A percentile compares a stretch with the other conserved stretches of the same genome.
phyloP scores from a whole-genome alignment of 371 early-diverging fungal species.

The Circinella minor region DNA sequence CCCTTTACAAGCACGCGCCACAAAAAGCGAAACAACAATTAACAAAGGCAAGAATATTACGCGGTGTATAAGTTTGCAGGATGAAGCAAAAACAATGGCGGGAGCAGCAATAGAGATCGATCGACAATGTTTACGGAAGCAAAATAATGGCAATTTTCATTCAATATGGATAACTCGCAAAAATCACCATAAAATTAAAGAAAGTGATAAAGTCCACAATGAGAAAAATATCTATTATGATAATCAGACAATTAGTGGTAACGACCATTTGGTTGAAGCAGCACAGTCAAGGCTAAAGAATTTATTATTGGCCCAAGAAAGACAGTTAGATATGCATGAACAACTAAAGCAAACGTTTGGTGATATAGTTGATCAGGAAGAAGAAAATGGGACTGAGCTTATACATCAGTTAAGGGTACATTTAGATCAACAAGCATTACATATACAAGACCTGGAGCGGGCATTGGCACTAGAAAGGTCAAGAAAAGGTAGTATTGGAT shows the following conservation, averaged over 20 bases:
- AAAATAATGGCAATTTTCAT: not conserved
- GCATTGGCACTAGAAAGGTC: not conserved
- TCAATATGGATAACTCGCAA: constrained; percentile 4
- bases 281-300: not conserved
- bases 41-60: not conserved
- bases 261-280: not conserved
- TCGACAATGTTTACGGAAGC: not conserved
- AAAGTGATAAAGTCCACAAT: not conserved
- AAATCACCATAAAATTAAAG: not conserved
- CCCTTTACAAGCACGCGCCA: constrained; percentile 1
- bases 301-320: not conserved
- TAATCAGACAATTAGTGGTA: not conserved
- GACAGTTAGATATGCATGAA: not conserved
- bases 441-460: constrained; percentile 11
- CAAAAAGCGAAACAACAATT: constrained; percentile 12
- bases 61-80: not conserved
- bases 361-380: not conserved
- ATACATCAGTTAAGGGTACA: not conserved
- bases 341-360: not conserved
- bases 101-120: not conserved
- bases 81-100: constrained; percentile 1
- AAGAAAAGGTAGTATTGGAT: not conserved
- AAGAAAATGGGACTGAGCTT: not conserved
- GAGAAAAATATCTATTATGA: not conserved
- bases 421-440: constrained; percentile 3